Percentiles rank a stretch among this genome's conserved stretches.
Evolutionary conservation across 1,139 yeast species (phyloP).

Genomic region (Sugiyamaella japonica): DNA sequence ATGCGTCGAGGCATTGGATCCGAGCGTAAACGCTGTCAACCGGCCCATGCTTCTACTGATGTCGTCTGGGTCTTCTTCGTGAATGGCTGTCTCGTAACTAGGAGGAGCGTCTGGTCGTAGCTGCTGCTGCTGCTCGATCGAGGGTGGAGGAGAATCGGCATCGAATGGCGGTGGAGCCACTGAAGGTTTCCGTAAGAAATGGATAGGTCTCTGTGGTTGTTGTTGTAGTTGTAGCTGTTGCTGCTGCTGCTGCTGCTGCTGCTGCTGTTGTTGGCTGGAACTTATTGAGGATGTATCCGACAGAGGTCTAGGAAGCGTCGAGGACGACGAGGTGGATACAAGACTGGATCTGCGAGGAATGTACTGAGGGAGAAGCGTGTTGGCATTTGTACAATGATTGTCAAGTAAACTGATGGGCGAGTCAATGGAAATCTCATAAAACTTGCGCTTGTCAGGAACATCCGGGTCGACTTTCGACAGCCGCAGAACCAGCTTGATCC

Average conservation of each 20-base stretch:
- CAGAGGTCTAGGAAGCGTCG: constrained; percentile 24
- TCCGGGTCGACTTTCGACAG: constrained; percentile 61
- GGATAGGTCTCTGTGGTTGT: constrained; percentile 40
- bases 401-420: constrained; percentile 82
- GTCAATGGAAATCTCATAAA: constrained; percentile 88
- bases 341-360: constrained; percentile 26
- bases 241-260: too few species aligned
- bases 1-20: neutral
- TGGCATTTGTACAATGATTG: constrained; percentile 42
- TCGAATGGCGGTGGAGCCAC: constrained; percentile 48
- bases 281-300: constrained; percentile 7
- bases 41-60: neutral
- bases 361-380: constrained; percentile 45
- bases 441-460: constrained; percentile 65
- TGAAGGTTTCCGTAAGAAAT: constrained; percentile 46
- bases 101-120: constrained; percentile 23
- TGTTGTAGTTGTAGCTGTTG: too few species aligned
- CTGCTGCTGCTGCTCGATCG: constrained; percentile 10
- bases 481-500: constrained; percentile 86
- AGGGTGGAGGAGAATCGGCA: constrained; percentile 27
- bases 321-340: constrained; percentile 28
- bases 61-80: constrained; percentile 9
- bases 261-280: constrained; percentile 14
- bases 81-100: constrained; percentile 24
- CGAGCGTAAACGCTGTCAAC: neutral